Base-by-base conservation (phyloP, 805 yeast species). In the Candida sphagnicola region DNA sequence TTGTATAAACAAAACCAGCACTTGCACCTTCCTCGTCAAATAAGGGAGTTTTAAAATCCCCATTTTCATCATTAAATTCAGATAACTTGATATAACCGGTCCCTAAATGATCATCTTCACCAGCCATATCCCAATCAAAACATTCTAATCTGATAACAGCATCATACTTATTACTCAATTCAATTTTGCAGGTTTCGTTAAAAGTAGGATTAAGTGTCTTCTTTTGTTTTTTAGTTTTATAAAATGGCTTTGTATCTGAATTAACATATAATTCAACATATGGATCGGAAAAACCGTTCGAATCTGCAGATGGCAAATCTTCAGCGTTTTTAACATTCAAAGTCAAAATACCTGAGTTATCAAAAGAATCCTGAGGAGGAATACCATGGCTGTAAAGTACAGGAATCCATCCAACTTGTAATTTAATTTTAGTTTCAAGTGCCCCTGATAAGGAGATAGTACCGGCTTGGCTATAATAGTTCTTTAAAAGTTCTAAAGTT, bases 271-370 rank as follows among this genome's bases (percentile, higher is more conserved):
- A 73, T 51, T 80, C 76, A 43, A 80, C 72, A 58, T 80, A 91
- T 39, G 99, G 99, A 63, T 93, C 99, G 3, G 96, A 87, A 57
- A 85, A 84, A 36, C 98, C 98, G 50, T 82, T 83, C 21, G 85
- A 70, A 62, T 93, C 99, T n/a, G 90, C 95, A 11, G 96, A 74
- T 28, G 83, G 78, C 42, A 93, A 71, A 37, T 77, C 76, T 12
- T 72, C 72, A 2, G 93, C 98, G 35, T 71, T 68, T 32, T 80
- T 47, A 4, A 86, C 70, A 21, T 74, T 77, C 25, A 89, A 71
- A 16, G 70, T 71, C 48, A 91, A 61, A 19, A 65, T 67, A 57
- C 99, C 99, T 41, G 80, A 72, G 58, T 88, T 84, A 35, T 82
- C 75, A 45, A 82, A 77, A 31, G 84, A 70, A 61, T 93, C 99